A percentile compares a stretch with the other conserved stretches of the same genome.
Conservation (phyloP, 257 asterid genomes). For the Salvia splendens region DNA sequence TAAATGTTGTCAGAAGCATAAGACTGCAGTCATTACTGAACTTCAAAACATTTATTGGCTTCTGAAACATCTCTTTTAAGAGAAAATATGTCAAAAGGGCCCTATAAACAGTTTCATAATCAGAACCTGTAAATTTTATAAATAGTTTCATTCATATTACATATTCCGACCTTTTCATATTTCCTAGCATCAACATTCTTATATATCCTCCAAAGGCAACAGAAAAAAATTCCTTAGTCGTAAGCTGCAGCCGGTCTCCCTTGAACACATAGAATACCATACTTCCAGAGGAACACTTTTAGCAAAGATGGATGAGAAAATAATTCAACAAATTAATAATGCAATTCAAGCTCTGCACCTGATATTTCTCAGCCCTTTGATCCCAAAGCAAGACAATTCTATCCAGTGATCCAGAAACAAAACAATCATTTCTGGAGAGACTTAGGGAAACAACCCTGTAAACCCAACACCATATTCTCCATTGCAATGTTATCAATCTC, state of each 20-base stretch:
- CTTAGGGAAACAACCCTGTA: constrained; percentile 92
- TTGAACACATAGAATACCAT: constrained; percentile 96
- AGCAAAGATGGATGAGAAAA: constrained; percentile 29
- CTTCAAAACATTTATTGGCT: constrained; percentile 84
- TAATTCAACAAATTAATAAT: constrained; percentile 28
- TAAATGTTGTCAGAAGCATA: constrained; percentile 85
- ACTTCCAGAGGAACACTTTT: constrained; percentile 27
- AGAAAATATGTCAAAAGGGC: constrained; percentile 88
- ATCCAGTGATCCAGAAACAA: constrained; percentile 91
- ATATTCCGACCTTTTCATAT: constrained; percentile 71
- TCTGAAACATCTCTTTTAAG: constrained; percentile 90
- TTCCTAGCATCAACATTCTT: constrained; percentile 92
- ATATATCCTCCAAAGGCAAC: constrained; percentile 87
- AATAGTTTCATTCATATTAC: constrained; percentile 20
- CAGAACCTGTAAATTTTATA: constrained; percentile 25
- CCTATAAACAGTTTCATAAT: constrained; percentile 53
- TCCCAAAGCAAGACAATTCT: constrained; percentile 97
- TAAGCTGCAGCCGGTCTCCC: constrained; percentile 94
- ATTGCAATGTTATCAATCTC: no score
- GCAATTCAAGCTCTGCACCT: constrained; percentile 49
- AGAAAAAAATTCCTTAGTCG: constrained; percentile 91
- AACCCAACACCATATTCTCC: constrained; percentile 28
- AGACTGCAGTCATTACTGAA: constrained; percentile 93
- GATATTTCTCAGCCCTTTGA: constrained; percentile 96
- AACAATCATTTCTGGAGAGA: constrained; percentile 75